phyloP scores from a whole-genome alignment of 1,284 basidiomycete genomes.

The Afroboletus lepidellus region DNA sequence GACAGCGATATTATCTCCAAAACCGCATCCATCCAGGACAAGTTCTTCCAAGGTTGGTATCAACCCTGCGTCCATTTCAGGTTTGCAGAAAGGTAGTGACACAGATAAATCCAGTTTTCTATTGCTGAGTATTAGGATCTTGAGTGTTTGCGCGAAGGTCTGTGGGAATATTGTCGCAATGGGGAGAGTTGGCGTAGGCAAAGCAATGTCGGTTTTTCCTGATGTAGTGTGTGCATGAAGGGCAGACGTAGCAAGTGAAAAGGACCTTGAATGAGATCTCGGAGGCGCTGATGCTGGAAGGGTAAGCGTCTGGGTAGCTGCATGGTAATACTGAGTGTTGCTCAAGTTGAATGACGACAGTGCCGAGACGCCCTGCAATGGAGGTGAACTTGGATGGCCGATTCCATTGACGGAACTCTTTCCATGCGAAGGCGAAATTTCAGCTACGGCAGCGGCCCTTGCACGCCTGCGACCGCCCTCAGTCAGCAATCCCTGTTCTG shows the following conservation, averaged over 20 bases:
- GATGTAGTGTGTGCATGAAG: constrained; percentile 15
- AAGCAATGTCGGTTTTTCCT: constrained; percentile 47
- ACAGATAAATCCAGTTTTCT: constrained; percentile 65
- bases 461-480: constrained; percentile 68
- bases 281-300: constrained; percentile 59
- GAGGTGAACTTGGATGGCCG: constrained; percentile 26
- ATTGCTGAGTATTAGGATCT: constrained; percentile 59
- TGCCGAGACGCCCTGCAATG: constrained; percentile 15
- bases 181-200: constrained; percentile 68
- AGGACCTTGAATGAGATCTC: constrained; percentile 58
- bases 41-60: constrained; percentile 71
- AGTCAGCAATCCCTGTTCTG: constrained; percentile 67
- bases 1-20: constrained; percentile 55
- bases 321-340: constrained; percentile 59
- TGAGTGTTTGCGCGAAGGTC: constrained; percentile 59
- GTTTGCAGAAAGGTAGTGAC: constrained; percentile 44
- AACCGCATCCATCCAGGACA: constrained; percentile 65
- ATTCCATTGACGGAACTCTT: constrained; percentile 20
- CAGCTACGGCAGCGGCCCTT: constrained; percentile 35
- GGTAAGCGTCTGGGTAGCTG: constrained; percentile 53
- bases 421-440: constrained; percentile 17
- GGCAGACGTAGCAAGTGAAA: constrained; percentile 50
- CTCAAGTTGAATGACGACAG: constrained; percentile 40
- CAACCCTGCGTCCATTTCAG: constrained; percentile 37
- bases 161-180: constrained; percentile 57